Base-by-base conservation (phyloP, 2,329 filamentous ascomycete genomes). In the Fusarium azukiicola region DNA sequence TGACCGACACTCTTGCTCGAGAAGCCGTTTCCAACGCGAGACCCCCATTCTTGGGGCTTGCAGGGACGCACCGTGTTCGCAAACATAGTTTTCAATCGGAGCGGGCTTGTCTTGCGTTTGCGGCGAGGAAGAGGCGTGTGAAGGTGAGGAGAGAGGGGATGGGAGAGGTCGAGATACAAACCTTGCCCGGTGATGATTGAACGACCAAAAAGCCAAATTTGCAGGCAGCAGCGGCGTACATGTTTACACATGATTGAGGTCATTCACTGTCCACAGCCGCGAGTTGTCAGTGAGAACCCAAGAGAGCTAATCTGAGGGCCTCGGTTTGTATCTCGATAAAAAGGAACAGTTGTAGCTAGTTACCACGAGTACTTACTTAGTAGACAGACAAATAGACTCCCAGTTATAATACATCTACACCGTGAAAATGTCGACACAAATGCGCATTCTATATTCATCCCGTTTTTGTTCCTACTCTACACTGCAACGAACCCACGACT, bases 141-240 rank as follows among this genome's bases (percentile, higher is more conserved):
- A 12, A 32, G 27, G 27, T 44, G 67, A 73, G 44, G n/a, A 46
- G 52, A 42, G 44, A 23, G 36, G 13, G 68, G 54, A 36, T 73
- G 21, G 23, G 44, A 73, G 46, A 63, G 64, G 77, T 74, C 27
- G 70, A 74, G 73, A 76, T 71, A 74, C 73, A 58, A 73, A 74
- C 73, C 23, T 63, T 79, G 84, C 89, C 89, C 89, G 78, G 85
- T 91, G 90, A 91, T 91, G 90, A 91, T 87, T 81, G 84, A 89
- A 85, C 81, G 87, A 88, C 90, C 90, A 91, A 91, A 90, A 91
- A 91, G 90, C 90, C 90, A 91, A 91, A 91, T 90, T 91, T 91
- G 90, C 89, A 91, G 90, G 84, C 89, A 91, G 84, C 87, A 88
- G 87, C 86, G 81, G 79, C 58, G 64, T 73, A 73, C 77, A 72